Evolutionary conservation across 768 basidiomycete species (phyloP), one percentile per base, ranked within the genome.

Genomic region (Kwoniella mangroviensis): DNA sequence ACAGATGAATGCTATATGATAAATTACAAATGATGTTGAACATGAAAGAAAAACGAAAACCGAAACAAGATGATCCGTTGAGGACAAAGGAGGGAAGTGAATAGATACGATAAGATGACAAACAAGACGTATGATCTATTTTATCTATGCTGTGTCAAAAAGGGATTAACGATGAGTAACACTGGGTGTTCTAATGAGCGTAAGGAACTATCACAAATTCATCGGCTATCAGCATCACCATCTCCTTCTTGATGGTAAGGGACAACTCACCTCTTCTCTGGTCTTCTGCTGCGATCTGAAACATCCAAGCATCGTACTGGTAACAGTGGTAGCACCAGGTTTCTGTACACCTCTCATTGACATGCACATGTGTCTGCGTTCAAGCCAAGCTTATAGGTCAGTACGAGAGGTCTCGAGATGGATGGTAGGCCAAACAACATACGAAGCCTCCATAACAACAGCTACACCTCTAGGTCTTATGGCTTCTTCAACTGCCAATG

Each of bases 321-420:
- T 99, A 55, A 94, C 91, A 0, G 97, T 99, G 24, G 92, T 89
- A 7, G 96, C 88, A 26, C 97, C 97, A 2, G 96, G 96, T 84
- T 99, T 99, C 85, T 99, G 97, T 10, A 99, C 97, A 64, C 97
- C 97, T 72, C 97, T 91, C 96, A 98, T 98, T 3, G 96, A 94
- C 97, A 99, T 99, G 81, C 96, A 98, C 83, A 98, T 88, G 84
- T 98, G 96, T 24, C 93, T 95, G 74, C n/a, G 34, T 34, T 7
- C 34, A 7, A 34, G 6, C 34, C 34, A 34, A 34, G 6, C 4
- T 34, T 7, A 34, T 34, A 7, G 34, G 1, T 34, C 9, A 34
- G 34, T 34, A 34, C 34, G 34, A 34, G 34, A 34, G 0, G 0
- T 34, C 1, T 34, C 34, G 34, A 34, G 34, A 34, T 34, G 34